These are phyloP conservation scores for Pontederia crassipes DNA, from an alignment of 176 grass and related monocot species.

Conservation along the genomic window DNA sequence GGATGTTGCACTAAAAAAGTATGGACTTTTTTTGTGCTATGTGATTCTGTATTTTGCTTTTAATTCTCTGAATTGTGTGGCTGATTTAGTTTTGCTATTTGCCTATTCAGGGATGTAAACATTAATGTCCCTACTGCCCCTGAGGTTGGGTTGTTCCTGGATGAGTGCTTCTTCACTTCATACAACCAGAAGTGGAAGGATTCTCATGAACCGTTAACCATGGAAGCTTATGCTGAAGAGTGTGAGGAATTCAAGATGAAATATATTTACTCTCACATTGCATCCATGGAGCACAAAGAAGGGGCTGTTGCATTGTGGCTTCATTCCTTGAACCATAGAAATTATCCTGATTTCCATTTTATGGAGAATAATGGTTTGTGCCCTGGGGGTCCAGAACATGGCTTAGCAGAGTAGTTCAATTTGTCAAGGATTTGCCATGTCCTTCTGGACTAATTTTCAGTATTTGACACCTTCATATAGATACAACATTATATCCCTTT, in stretches of 20 bases:
- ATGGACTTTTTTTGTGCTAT: constrained; percentile 25
- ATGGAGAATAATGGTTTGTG: constrained; percentile 23
- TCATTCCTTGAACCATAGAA: constrained; percentile 76
- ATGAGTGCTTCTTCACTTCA: constrained; percentile 84
- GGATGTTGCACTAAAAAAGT: constrained; percentile 70
- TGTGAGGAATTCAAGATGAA: constrained; percentile 83
- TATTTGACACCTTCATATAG: no score
- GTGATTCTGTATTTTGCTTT: background rate
- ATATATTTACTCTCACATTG: constrained; percentile 89
- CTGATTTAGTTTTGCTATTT: constrained; percentile 10
- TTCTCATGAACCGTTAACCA: constrained; percentile 79
- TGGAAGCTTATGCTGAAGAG: constrained; percentile 63
- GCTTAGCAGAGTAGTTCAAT: no score
- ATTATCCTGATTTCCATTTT: constrained; percentile 82
- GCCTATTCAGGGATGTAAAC: constrained; percentile 60
- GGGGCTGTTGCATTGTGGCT: constrained; percentile 82
- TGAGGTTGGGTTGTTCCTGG: constrained; percentile 74
- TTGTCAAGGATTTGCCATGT: no score
- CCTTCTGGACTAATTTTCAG: no score
- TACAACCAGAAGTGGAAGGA: constrained; percentile 85
- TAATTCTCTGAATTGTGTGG: background rate
- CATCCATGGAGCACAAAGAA: constrained; percentile 85
- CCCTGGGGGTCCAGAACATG: no score
- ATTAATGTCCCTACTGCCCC: constrained; percentile 94
- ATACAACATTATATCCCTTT: no score